Conservation (phyloP, 495 filamentous ascomycete genomes). For the Neurospora terricola region DNA sequence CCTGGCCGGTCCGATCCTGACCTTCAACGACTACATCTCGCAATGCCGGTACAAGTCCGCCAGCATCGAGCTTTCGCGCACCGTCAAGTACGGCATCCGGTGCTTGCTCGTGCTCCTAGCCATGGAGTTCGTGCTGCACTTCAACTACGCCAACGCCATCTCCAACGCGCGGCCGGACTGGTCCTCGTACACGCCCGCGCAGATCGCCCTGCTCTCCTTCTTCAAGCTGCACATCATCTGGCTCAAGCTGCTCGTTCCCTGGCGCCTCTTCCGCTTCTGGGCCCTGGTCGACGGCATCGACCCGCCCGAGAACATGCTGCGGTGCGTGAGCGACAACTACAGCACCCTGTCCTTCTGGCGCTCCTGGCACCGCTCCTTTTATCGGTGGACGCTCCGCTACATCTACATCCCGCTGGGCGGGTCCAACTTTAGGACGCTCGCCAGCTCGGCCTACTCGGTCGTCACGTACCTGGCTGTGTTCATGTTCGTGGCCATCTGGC, state of each 20-base stretch:
- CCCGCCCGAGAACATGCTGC: constrained; percentile 95
- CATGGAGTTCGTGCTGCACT: constrained; percentile 93
- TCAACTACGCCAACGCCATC: constrained; percentile 88
- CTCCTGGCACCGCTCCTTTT: constrained; percentile 87
- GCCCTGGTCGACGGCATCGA: constrained; percentile 81
- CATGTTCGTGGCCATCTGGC: constrained; percentile 96
- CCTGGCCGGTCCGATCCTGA: constrained; percentile 84
- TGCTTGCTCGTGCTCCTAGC: constrained; percentile 69
- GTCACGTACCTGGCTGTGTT: constrained; percentile 80
- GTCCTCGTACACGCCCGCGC: constrained; percentile 75
- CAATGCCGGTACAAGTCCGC: constrained; percentile 62
- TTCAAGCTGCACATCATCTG: constrained; percentile 98
- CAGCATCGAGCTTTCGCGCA: constrained; percentile 56
- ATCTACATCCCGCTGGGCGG: constrained; percentile 91
- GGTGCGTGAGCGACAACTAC: constrained; percentile 94
- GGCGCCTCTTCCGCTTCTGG: constrained; percentile 97
- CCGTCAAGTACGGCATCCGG: constrained; percentile 69
- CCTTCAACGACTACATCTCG: constrained; percentile 96
- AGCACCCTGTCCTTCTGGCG: constrained; percentile 91
- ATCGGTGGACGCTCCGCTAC: constrained; percentile 89
- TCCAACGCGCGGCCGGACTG: constrained; percentile 68
- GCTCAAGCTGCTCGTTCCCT: constrained; percentile 93
- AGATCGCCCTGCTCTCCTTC: constrained; percentile 84
- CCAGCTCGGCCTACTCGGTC: constrained; percentile 34
- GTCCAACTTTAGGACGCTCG: constrained; percentile 30